Base-by-base conservation (phyloP, 2,329 filamentous ascomycete species). In the Pezicula neosporulosa region DNA sequence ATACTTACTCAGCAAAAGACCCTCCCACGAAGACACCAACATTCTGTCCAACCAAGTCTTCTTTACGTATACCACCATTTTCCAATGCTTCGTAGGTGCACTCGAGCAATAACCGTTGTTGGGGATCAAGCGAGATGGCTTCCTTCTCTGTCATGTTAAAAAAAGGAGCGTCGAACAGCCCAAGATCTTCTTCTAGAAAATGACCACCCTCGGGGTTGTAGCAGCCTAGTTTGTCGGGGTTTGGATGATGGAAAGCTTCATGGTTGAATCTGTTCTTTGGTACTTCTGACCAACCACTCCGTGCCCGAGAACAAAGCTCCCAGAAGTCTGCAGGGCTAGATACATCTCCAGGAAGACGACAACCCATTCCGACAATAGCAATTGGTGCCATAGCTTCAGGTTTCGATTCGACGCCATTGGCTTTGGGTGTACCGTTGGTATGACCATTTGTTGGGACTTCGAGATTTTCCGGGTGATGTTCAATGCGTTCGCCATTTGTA, bases 221-320 rank as follows among this genome's bases (percentile, higher is more conserved):
- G 44, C 53, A 60, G 35, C 60, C 60, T 16, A 49, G 47, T 21
- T 63, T 58, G 54, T 45, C 67, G 10, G 65, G 58, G 18, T 77
- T 73, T 0, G 77, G 77, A 57, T 82, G 79, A 55, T 76, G 77
- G 59, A 78, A 81, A n/a, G 74, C 74, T 13, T 75, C 67, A 33
- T 76, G 71, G 38, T 81, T 78, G 55, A 82, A 72, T 9, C 79
- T 47, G 39, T 52, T 51, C 41, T 60, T 66, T 16, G 65, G 63
- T 28, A 60, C 56, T 12, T 55, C 39, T 10, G 68, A 68, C 60
- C 67, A 69, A 6, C 68, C 68, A 49, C 64, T 69, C 44, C 67
- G 62, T 46, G 67, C 66, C 42, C 68, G 60, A n/a, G 66, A 66
- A 49, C 63, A 66, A 13, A 72, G 52, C 56, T 70, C 66, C 69